Evolutionary conservation across 306 rosid species (phyloP).

Genomic region (Carpinus fangiana): DNA sequence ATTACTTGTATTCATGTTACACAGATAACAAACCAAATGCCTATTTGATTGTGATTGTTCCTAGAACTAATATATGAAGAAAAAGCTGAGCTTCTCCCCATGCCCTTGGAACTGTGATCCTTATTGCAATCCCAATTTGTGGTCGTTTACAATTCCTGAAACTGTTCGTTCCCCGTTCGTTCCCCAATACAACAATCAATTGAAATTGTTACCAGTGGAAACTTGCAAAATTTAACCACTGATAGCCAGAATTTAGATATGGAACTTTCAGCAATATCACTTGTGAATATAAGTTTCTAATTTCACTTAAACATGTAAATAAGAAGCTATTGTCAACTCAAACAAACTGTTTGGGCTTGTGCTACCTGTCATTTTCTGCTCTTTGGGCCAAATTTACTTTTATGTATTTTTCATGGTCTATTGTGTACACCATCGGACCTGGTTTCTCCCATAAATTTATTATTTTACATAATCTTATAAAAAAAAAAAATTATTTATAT

Average conservation of each 20-base stretch:
- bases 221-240: not conserved
- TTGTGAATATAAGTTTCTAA: not conserved
- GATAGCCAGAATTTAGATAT: not conserved
- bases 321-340: not conserved
- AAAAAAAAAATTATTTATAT: no score
- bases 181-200: not conserved
- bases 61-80: not conserved
- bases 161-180: not conserved
- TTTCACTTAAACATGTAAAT: not conserved
- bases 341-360: not conserved
- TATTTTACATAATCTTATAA: no score
- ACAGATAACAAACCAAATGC: not conserved
- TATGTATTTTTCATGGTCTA: not conserved
- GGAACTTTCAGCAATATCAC: not conserved
- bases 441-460: not conserved
- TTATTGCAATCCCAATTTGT: not conserved
- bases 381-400: not conserved
- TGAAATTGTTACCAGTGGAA: not conserved
- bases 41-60: not conserved
- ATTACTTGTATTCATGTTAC: not conserved
- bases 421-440: not conserved
- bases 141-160: not conserved
- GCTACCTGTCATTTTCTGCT: not conserved
- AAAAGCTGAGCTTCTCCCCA: not conserved
- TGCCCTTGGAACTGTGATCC: not conserved